These are phyloP conservation scores for Gossypioides kirkii DNA, from an alignment of 345 rosid genomes.

Conservation along the genomic window DNA sequence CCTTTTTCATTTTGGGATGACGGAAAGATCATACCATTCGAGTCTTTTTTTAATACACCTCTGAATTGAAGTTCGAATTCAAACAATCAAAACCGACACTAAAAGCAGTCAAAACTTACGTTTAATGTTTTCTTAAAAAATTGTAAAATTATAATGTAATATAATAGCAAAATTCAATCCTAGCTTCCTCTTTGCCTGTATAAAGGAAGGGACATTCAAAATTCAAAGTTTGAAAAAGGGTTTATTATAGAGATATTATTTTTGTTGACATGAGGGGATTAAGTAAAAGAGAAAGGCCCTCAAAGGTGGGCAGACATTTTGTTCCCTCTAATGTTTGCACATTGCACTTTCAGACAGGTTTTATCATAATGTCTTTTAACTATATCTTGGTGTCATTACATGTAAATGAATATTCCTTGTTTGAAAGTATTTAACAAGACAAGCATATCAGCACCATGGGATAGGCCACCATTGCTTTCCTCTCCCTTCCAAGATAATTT, in stretches of 20 bases:
- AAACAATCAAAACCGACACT: too few species aligned
- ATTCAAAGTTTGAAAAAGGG: not conserved
- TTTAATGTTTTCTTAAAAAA: too few species aligned
- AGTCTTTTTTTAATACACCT: too few species aligned
- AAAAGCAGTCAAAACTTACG: too few species aligned
- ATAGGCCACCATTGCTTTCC: not conserved
- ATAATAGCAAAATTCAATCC: too few species aligned
- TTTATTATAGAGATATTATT: not conserved
- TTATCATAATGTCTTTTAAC: constrained; percentile 13
- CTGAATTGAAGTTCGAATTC: too few species aligned
- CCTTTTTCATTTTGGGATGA: too few species aligned
- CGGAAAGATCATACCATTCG: too few species aligned
- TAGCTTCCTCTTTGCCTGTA: not conserved
- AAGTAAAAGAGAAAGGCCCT: not conserved
- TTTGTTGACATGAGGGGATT: not conserved
- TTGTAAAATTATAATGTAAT: too few species aligned
- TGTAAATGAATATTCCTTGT: constrained; percentile 19
- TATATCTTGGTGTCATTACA: constrained; percentile 12
- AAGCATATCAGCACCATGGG: not conserved
- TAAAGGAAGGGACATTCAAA: not conserved
- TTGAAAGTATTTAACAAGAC: constrained; percentile 13
- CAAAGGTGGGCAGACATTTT: constrained; percentile 16
- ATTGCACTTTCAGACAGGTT: constrained; percentile 16
- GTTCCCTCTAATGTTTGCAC: constrained; percentile 20
- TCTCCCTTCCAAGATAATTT: not conserved